A percentile compares a stretch with the other conserved stretches of the same genome.
Conservation (phyloP, 2,329 filamentous ascomycete genomes). For the Monosporascus ibericus region DNA sequence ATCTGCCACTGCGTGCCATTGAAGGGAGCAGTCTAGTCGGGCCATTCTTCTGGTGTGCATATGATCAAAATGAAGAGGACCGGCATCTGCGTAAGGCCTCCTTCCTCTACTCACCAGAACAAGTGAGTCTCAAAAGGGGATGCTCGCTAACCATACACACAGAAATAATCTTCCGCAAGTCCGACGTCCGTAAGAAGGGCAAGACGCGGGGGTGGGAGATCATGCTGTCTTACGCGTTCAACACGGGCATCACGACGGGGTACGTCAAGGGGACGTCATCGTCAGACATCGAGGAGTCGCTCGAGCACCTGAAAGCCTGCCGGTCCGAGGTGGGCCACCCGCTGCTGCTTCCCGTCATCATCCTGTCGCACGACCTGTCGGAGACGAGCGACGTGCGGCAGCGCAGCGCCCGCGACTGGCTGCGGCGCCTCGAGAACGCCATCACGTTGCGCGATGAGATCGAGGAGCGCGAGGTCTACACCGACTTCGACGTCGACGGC, state of each 20-base stretch:
- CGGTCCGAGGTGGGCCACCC: slow-evolving; percentile 48
- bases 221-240: slow-evolving; percentile 53
- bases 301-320: slow-evolving; percentile 46
- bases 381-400: slow-evolving; percentile 53
- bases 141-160: neutral
- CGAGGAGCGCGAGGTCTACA: slow-evolving; percentile 47
- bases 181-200: slow-evolving; percentile 60
- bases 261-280: slow-evolving; percentile 56
- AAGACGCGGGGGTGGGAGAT: slow-evolving; percentile 59
- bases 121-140: neutral
- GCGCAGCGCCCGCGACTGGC: slow-evolving; percentile 56
- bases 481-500: slow-evolving; percentile 50
- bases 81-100: slow-evolving; percentile 47
- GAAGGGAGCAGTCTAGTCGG: slow-evolving; percentile 55
- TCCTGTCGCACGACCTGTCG: slow-evolving; percentile 53
- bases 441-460: slow-evolving; percentile 57
- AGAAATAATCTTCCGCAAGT: slow-evolving; percentile 60
- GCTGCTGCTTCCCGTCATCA: slow-evolving; percentile 51
- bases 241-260: slow-evolving; percentile 49
- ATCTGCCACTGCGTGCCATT: slow-evolving; percentile 50
- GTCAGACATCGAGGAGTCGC: slow-evolving; percentile 44
- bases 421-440: slow-evolving; percentile 54
- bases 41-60: slow-evolving; percentile 56
- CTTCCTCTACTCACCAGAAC: too few relatives aligned
- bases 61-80: slow-evolving; percentile 50